A percentile compares a stretch with the other conserved stretches of the same genome.
phyloP scores from a whole-genome alignment of 164 flowering plant genomes.

The Saururus chinensis region DNA sequence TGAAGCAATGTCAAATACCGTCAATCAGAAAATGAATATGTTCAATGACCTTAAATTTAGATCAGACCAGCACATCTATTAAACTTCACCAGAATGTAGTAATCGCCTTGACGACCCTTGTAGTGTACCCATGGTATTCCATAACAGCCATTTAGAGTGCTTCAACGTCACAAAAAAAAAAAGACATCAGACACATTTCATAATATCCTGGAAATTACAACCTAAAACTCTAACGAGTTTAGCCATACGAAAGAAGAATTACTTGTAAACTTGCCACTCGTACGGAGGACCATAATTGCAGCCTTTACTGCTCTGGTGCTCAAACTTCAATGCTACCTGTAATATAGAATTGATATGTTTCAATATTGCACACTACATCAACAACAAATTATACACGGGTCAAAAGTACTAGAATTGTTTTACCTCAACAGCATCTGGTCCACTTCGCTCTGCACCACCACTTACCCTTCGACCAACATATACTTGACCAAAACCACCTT shows the following conservation, averaged over 20 bases:
- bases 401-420: neutral
- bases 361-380: neutral
- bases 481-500: constrained; percentile 97
- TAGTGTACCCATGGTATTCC: constrained; percentile 77
- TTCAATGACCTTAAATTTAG: neutral
- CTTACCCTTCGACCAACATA: constrained; percentile 66
- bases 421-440: constrained; percentile 85
- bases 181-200: constrained; percentile 9
- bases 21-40: neutral
- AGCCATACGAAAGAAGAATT: constrained; percentile 10
- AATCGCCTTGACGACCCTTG: constrained; percentile 87
- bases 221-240: constrained; percentile 1
- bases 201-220: neutral
- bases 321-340: constrained; percentile 87
- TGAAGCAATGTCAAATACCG: constrained; percentile 16
- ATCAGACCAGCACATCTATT: neutral
- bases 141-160: constrained; percentile 72
- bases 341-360: neutral
- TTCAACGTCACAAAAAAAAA: constrained; percentile 11
- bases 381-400: neutral
- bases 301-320: constrained; percentile 86
- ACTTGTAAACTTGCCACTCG: constrained; percentile 98
- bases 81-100: constrained; percentile 68
- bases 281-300: constrained; percentile 92
- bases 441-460: constrained; percentile 71